Conservation (phyloP, 306 rosid species). For the Rubus idaeus region DNA sequence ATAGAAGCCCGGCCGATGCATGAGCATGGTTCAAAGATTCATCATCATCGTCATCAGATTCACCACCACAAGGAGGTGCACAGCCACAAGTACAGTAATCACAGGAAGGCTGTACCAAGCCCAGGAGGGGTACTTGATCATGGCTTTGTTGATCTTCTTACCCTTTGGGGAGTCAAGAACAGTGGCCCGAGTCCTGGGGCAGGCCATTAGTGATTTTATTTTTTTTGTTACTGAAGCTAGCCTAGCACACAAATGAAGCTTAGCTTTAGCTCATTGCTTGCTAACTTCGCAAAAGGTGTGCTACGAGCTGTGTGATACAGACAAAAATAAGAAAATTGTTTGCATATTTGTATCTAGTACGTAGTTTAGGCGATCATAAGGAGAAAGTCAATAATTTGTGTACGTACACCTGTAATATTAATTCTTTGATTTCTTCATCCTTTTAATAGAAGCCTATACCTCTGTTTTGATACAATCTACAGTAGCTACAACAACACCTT, state of each 20-base stretch:
- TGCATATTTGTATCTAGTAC: neutral
- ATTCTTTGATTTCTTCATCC: constrained; percentile 18
- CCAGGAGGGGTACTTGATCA: neutral
- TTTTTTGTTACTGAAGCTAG: neutral
- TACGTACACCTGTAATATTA: neutral
- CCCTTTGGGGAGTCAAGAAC: constrained; percentile 31
- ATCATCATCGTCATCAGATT: neutral
- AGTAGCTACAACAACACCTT: neutral
- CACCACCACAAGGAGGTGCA: constrained; percentile 12
- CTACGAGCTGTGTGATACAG: neutral
- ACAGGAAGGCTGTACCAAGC: constrained; percentile 16
- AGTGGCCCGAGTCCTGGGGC: constrained; percentile 33
- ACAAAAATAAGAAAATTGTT: neutral
- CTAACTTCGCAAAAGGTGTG: neutral
- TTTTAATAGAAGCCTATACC: neutral
- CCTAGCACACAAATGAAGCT: neutral
- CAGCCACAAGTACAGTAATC: constrained; percentile 4
- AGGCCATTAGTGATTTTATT: constrained; percentile 24
- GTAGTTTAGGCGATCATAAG: neutral
- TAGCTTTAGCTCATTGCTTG: neutral
- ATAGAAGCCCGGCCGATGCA: constrained; percentile 24
- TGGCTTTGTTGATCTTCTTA: constrained; percentile 21
- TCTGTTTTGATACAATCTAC: neutral
- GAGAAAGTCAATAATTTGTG: neutral
- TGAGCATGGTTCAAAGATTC: constrained; percentile 7